phyloP scores from a whole-genome alignment of 2,329 filamentous ascomycete genomes.

The Pseudocercospora musae region DNA sequence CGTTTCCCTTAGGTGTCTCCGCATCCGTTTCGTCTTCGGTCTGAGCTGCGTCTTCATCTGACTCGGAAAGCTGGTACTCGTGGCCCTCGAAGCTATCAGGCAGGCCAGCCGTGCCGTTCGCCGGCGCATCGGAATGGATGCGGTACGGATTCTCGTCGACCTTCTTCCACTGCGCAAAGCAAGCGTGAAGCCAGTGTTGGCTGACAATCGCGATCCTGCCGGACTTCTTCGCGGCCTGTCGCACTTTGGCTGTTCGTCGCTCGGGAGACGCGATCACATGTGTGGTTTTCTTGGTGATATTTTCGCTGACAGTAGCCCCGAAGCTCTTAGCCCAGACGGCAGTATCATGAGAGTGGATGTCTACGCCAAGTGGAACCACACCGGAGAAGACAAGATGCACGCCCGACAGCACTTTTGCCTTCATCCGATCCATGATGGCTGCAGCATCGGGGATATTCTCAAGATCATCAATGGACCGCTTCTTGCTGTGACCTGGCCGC shows the following conservation, averaged over 20 bases:
- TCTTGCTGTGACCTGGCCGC: conserved; percentile 52
- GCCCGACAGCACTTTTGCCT: conserved; percentile 69
- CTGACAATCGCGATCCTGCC: conserved; percentile 82
- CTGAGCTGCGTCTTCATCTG: conserved; percentile 45
- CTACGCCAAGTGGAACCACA: conserved; percentile 76
- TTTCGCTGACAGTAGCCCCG: conserved; percentile 66
- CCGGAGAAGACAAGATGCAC: conserved; percentile 85
- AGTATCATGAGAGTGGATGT: conserved; percentile 72
- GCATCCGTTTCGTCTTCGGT: conserved; percentile 31
- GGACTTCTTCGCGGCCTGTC: conserved; percentile 74
- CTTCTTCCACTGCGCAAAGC: conserved; percentile 76
- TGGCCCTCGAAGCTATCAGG: conserved; percentile 31
- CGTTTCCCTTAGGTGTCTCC: conserved; percentile 20
- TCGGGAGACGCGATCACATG: conserved; percentile 70
- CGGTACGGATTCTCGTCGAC: conserved; percentile 76
- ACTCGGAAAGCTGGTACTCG: conserved; percentile 42
- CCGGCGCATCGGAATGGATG: conserved; percentile 71
- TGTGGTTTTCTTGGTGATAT: conserved; percentile 56
- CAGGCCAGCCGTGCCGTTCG: conserved; percentile 39
- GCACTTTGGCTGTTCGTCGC: conserved; percentile 83
- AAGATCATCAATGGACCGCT: conserved; percentile 47
- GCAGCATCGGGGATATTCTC: conserved; percentile 79
- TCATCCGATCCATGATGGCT: conserved; percentile 76
- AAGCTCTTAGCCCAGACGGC: conserved; percentile 83
- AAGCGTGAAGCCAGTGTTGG: conserved; percentile 83